Evolutionary conservation across 257 asterid species (phyloP).

Genomic region (Marsdenia floribunda): DNA sequence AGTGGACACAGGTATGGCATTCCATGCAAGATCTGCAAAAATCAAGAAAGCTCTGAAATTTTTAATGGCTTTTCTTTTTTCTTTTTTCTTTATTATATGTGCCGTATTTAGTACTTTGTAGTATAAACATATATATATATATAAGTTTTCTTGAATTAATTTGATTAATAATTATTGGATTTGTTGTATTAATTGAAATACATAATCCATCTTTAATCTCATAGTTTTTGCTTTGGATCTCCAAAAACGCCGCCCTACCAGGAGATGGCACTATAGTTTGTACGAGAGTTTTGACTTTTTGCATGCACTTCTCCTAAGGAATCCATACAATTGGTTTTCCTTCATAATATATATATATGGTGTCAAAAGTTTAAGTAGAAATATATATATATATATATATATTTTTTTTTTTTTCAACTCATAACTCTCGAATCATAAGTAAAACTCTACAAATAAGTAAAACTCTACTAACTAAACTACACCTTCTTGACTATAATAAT

Average conservation of each 20-base stretch:
- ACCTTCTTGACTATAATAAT: too few species aligned
- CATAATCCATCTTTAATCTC: background rate
- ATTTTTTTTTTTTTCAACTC: too few species aligned
- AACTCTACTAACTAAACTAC: too few species aligned
- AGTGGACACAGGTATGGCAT: slow-evolving; percentile 13
- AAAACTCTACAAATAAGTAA: too few species aligned
- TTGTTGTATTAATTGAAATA: background rate
- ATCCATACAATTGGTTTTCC: too few species aligned
- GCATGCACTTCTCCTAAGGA: background rate
- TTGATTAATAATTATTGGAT: background rate
- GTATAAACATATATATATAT: background rate
- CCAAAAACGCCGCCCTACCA: slow-evolving; percentile 9
- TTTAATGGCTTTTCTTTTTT: background rate
- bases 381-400: too few species aligned
- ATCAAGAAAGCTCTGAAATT: background rate
- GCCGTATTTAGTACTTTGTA: too few species aligned
- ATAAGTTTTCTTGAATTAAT: background rate
- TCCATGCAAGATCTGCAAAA: slow-evolving; percentile 5
- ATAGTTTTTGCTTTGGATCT: slow-evolving; percentile 6
- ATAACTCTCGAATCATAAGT: too few species aligned
- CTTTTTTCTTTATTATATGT: too few species aligned
- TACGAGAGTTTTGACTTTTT: slow-evolving; percentile 3
- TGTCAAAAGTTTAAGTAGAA: too few species aligned
- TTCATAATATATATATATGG: too few species aligned
- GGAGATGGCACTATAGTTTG: background rate